Base-by-base conservation (phyloP, 1,139 yeast species). In the Blastobotrys ciferrii region DNA sequence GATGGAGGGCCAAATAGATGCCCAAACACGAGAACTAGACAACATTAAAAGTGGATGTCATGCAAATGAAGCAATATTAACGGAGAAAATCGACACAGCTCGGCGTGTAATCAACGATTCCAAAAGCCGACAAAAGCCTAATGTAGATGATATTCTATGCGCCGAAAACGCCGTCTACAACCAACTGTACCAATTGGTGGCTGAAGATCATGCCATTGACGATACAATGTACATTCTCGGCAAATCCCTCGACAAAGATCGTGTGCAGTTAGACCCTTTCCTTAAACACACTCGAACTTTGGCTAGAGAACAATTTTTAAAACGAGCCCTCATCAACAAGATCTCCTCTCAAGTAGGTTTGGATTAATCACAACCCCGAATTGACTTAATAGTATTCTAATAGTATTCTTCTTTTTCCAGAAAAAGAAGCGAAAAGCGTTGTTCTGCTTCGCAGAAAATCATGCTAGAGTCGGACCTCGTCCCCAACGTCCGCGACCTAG, bases 251-350 rank as follows among this genome's bases (percentile, higher is more conserved):
- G 81, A 77, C 54, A 57, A 64, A 11, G 80, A 77, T 5, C 61
- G 69, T 19, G 60, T 78, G 32, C 54, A 65, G 12, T 58, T 84
- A 42, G 84, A 79, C n/a, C 60, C 65, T 6, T 82, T 84, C 59
- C 72, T 82, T 52, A 76, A 68, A 62, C 73, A 78, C 20, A 76
- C 81, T 0, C 68, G 96, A 52, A 74, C 76, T 28, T 68, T 87
- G 30, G 91, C 94, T 0, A 72, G 96, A 52, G 91, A 87, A 39
- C 85, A 86, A 61, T 89, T 88, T 58, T 58, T 74, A 59, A 68
- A 73, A 43, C 53, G 60, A 32, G 65, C 66, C 2, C 49, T 63
- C 39, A 54, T 58, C 14, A 51, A 53, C 42, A 62, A 63, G 51
- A 62, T 63, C 4, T 48, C 59, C n/a, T 53, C 53, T 5, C 33